A percentile compares a stretch with the other conserved stretches of the same genome.
These are phyloP conservation scores for Tanacetum coccineum DNA, from an alignment of 129 eudicot species.

Conservation along the genomic window DNA sequence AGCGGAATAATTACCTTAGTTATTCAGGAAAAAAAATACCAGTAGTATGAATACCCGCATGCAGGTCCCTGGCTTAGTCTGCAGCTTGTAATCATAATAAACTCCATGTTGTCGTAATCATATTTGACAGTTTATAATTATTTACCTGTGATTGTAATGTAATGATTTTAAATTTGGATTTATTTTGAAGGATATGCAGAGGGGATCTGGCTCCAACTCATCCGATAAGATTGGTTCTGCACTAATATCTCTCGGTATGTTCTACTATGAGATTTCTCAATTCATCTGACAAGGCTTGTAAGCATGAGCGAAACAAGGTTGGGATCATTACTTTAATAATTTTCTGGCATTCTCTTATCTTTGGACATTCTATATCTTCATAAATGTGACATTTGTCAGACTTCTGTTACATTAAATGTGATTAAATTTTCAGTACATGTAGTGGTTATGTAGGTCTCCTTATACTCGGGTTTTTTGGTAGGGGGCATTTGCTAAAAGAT, in stretches of 20 bases:
- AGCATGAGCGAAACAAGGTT: slow-evolving; percentile 91
- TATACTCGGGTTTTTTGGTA: too few relatives aligned
- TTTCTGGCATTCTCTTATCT: background rate
- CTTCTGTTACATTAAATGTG: background rate
- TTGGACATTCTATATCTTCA: background rate
- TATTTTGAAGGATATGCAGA: slow-evolving; percentile 71
- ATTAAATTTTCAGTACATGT: background rate
- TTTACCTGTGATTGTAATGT: background rate
- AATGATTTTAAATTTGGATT: background rate
- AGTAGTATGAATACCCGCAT: background rate
- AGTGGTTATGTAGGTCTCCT: background rate
- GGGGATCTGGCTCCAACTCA: slow-evolving; percentile 71
- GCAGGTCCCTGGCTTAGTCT: background rate
- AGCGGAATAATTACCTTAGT: slow-evolving; percentile 4
- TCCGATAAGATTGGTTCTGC: slow-evolving; percentile 84
- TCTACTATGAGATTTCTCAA: slow-evolving; percentile 79
- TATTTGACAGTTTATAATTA: background rate
- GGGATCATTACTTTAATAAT: background rate
- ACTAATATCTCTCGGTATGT: slow-evolving; percentile 77
- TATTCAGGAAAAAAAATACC: background rate
- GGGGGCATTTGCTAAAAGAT: slow-evolving; percentile 21
- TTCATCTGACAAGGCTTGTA: slow-evolving; percentile 76
- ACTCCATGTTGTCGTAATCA: slow-evolving; percentile 8
- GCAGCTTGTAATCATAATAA: background rate
- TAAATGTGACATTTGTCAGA: background rate